phyloP scores from a whole-genome alignment of 2,329 filamentous ascomycete species.

The Fusarium temperatum region DNA sequence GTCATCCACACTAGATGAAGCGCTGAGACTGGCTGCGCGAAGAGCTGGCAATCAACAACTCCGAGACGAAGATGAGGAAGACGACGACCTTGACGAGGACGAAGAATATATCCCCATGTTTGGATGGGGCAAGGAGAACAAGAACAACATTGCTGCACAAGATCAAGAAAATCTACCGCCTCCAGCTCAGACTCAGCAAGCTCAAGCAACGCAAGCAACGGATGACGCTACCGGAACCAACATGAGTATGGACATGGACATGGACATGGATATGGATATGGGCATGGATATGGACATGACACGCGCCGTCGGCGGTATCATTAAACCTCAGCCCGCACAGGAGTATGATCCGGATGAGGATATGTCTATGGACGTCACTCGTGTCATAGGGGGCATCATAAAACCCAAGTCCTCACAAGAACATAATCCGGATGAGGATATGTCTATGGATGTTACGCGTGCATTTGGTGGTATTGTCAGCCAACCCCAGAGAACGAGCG shows the following conservation, averaged over 20 bases:
- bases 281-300: conserved; percentile 54
- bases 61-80: conserved; percentile 53
- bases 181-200: conserved; percentile 15
- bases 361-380: conserved; percentile 95
- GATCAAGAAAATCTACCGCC: conserved; percentile 54
- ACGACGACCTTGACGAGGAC: conserved; percentile 65
- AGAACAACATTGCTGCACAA: conserved; percentile 40
- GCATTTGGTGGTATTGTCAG: conserved; percentile 81
- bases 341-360: conserved; percentile 64
- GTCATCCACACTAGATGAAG: conserved; percentile 79
- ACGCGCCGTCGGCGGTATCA: conserved; percentile 63
- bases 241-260: conserved; percentile 56
- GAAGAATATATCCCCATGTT: conserved; percentile 81
- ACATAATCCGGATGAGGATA: conserved; percentile 65
- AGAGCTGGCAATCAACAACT: conserved; percentile 78
- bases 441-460: conserved; percentile 94
- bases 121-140: conserved; percentile 72
- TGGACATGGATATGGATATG: conserved; percentile 39
- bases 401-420: conserved; percentile 55
- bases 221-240: conserved; percentile 45
- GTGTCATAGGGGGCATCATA: conserved; percentile 67
- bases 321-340: conserved; percentile 55
- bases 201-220: conserved; percentile 17
- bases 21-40: conserved; percentile 76
- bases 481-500: conserved; percentile 10